Evolutionary conservation across 768 basidiomycete species (phyloP).

Genomic region (Termitomyces sp.): DNA sequence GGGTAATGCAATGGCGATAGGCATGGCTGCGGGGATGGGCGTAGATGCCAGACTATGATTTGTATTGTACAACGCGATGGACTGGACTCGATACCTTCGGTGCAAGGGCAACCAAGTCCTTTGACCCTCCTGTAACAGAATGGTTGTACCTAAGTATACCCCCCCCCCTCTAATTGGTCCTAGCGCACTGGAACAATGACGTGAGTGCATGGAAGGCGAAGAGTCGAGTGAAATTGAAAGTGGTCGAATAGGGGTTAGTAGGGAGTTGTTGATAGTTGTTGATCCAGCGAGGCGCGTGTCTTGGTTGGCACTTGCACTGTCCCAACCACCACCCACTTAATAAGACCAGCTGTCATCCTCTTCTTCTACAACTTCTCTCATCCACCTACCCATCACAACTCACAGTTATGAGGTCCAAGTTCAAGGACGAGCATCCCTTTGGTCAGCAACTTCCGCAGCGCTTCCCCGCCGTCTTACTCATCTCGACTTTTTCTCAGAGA

Average conservation of each 20-base stretch:
- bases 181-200: not conserved
- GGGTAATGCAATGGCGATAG: slow-evolving; percentile 56
- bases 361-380: not conserved
- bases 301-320: slow-evolving; percentile 26
- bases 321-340: slow-evolving; percentile 20
- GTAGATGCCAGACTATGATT: slow-evolving; percentile 22
- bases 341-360: slow-evolving; percentile 12
- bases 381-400: slow-evolving; percentile 1
- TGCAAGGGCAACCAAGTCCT: not conserved
- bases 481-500: slow-evolving; percentile 55
- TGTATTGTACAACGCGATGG: not conserved
- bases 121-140: not conserved
- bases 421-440: slow-evolving; percentile 99
- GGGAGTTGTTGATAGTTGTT: slow-evolving; percentile 17
- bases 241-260: slow-evolving; percentile 3
- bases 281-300: slow-evolving; percentile 35
- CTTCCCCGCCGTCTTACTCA: slow-evolving; percentile 25
- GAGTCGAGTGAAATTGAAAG: not conserved
- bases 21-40: slow-evolving; percentile 69
- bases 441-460: slow-evolving; percentile 49
- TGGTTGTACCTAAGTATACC: not conserved
- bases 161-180: not conserved
- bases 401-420: slow-evolving; percentile 79
- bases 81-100: not conserved
- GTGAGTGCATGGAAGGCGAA: not conserved